Conservation (phyloP, 108 stramenopile species). For the Licmophora abbreviata region DNA sequence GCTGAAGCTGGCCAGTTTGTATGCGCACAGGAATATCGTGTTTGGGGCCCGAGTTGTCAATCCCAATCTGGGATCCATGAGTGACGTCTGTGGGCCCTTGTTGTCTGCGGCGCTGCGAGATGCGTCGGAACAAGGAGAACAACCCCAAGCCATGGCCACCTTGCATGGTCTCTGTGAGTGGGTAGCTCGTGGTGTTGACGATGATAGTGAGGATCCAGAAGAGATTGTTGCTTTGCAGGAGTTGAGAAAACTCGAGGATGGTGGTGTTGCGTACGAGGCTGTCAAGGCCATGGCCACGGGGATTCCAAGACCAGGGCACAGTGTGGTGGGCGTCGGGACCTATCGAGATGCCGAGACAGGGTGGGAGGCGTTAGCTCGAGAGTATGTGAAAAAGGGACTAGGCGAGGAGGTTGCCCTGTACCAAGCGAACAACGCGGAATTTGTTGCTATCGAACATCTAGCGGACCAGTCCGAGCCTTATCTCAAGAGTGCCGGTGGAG, state of each 20-base stretch:
- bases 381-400: conserved; percentile 25
- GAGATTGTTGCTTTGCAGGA: not conserved
- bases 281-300: conserved; percentile 66
- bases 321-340: conserved; percentile 55
- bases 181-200: conserved; percentile 19
- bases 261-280: conserved; percentile 33
- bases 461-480: conserved; percentile 55
- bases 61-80: conserved; percentile 6
- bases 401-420: conserved; percentile 57
- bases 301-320: conserved; percentile 56
- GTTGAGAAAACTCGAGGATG: not conserved
- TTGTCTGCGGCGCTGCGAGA: conserved; percentile 50
- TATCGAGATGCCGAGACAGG: conserved; percentile 50
- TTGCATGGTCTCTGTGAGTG: conserved; percentile 59
- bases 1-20: conserved; percentile 28
- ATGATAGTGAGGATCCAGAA: conserved; percentile 7
- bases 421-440: conserved; percentile 33
- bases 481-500: conserved; percentile 63
- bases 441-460: conserved; percentile 62
- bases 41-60: conserved; percentile 38
- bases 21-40: conserved; percentile 55
- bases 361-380: conserved; percentile 57
- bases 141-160: conserved; percentile 62
- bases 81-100: conserved; percentile 44
- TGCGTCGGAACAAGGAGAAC: conserved; percentile 60